phyloP scores from a whole-genome alignment of 2,329 filamentous ascomycete species.

The Aspergillus nomiae region DNA sequence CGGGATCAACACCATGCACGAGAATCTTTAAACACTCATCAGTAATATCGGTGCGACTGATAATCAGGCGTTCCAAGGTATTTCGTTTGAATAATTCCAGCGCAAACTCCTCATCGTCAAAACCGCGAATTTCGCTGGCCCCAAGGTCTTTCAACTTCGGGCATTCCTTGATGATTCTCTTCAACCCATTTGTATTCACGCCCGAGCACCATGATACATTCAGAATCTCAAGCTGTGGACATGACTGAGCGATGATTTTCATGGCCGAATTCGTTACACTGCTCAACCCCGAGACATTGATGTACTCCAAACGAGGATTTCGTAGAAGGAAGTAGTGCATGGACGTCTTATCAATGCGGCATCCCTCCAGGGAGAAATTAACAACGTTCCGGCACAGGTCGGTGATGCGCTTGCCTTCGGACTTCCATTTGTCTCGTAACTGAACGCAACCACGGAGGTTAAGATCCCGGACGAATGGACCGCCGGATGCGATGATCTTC shows the following conservation, averaged over 20 bases:
- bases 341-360: conserved; percentile 75
- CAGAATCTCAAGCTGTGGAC: conserved; percentile 76
- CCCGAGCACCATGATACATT: conserved; percentile 94
- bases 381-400: conserved; percentile 84
- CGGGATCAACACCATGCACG: conserved; percentile 73
- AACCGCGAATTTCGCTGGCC: conserved; percentile 78
- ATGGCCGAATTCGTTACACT: conserved; percentile 78
- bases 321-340: conserved; percentile 78
- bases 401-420: conserved; percentile 68
- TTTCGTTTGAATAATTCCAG: conserved; percentile 76
- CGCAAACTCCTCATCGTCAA: conserved; percentile 73
- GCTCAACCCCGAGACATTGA: conserved; percentile 82
- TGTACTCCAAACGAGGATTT: conserved; percentile 75
- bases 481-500: conserved; percentile 80
- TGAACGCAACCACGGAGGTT: conserved; percentile 92
- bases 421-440: conserved; percentile 76
- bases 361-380: conserved; percentile 86
- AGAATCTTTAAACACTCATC: conserved; percentile 74
- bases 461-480: conserved; percentile 86
- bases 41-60: conserved; percentile 75
- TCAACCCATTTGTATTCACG: conserved; percentile 76
- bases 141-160: conserved; percentile 74
- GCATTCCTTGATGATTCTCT: conserved; percentile 72
- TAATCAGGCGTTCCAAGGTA: conserved; percentile 75
- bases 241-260: conserved; percentile 80